phyloP scores from a whole-genome alignment of 495 filamentous ascomycete species.

The Podospora australis region DNA sequence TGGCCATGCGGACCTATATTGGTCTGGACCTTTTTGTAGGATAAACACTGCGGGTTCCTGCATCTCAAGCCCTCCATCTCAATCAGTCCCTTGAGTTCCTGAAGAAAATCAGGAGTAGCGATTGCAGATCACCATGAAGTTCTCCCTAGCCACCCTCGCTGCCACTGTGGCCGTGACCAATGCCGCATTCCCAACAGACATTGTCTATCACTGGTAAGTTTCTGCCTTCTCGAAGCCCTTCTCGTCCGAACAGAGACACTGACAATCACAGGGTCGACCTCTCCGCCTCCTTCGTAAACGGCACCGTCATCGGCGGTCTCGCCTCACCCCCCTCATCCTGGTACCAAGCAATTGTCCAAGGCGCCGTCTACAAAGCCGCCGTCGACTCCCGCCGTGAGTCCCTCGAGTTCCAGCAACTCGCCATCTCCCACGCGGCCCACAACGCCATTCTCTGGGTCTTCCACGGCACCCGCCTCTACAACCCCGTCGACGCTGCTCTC shows the following conservation, averaged over 20 bases:
- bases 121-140: conserved; percentile 9
- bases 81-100: background rate
- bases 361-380: conserved; percentile 29
- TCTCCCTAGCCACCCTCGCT: conserved; percentile 7
- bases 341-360: conserved; percentile 28
- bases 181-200: conserved; percentile 29
- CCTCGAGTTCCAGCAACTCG: conserved; percentile 32
- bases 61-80: background rate
- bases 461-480: conserved; percentile 31
- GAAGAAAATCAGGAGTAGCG: background rate
- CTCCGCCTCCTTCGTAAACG: conserved; percentile 26
- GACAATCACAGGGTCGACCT: conserved; percentile 23
- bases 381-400: conserved; percentile 15
- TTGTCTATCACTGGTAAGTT: conserved; percentile 32
- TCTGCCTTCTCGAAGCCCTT: background rate
- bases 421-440: conserved; percentile 35
- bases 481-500: conserved; percentile 20
- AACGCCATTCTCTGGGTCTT: conserved; percentile 29
- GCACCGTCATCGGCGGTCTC: conserved; percentile 28
- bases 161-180: conserved; percentile 11
- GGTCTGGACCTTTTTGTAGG: too few relatives aligned
- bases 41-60: conserved; percentile 12
- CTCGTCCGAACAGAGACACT: background rate
- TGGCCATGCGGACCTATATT: background rate
- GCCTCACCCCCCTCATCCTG: conserved; percentile 28